phyloP scores from a whole-genome alignment of 1,139 yeast genomes.

The Protomyces inouyei region DNA sequence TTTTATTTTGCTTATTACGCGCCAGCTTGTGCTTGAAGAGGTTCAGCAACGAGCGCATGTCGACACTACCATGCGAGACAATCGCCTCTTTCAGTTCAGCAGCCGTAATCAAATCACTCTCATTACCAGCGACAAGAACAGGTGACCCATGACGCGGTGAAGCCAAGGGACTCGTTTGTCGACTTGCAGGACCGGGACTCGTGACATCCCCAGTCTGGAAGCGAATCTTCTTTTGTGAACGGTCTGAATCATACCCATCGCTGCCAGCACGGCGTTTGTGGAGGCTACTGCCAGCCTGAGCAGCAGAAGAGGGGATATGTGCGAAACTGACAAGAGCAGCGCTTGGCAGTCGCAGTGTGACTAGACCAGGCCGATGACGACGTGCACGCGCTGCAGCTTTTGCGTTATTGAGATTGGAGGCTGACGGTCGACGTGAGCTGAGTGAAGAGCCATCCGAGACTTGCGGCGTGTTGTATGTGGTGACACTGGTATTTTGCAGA shows the following conservation, averaged over 20 bases:
- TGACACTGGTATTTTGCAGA: conserved; percentile 15
- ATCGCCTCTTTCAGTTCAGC: conserved; percentile 10
- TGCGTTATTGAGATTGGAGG: conserved; percentile 10
- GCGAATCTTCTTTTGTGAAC: conserved; percentile 21
- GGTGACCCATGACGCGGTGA: conserved; percentile 11
- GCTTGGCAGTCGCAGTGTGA: conserved; percentile 5
- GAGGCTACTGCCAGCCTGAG: background rate
- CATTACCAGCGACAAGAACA: background rate
- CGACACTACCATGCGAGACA: conserved; percentile 10
- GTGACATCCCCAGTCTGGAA: conserved; percentile 7
- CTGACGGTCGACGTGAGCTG: conserved; percentile 19
- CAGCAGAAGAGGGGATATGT: conserved; percentile 13
- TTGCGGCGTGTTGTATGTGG: conserved; percentile 21
- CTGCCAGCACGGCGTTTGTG: conserved; percentile 24
- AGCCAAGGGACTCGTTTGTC: conserved; percentile 14
- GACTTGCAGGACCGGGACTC: conserved; percentile 2
- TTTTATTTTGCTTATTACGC: conserved; percentile 18
- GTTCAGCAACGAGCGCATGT: conserved; percentile 10
- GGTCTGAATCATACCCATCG: conserved; percentile 22
- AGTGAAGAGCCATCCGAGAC: background rate
- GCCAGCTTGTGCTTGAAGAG: conserved; percentile 19
- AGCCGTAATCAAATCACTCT: conserved; percentile 13
- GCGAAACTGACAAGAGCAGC: conserved; percentile 2
- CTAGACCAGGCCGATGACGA: conserved; percentile 2
- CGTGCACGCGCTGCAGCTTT: conserved; percentile 9